Conservation (phyloP, 208 protist species). For the Acanthamoeba sp. region DNA sequence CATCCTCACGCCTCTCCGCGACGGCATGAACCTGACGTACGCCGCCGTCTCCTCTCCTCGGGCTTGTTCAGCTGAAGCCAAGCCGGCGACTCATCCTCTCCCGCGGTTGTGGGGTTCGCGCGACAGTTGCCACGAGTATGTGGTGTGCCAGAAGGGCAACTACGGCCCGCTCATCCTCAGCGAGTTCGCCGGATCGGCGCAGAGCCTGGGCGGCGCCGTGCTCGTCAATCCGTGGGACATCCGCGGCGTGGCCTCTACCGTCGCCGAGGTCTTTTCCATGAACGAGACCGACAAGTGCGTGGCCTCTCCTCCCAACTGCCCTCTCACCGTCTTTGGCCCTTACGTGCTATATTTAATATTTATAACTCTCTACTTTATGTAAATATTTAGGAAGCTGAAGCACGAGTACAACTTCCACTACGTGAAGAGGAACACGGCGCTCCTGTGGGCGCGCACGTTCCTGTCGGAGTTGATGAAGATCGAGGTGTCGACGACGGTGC, state of each 20-base stretch:
- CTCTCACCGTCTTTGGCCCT: neutral
- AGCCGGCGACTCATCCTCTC: neutral
- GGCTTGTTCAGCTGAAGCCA: too few species aligned
- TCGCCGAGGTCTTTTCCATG: conserved; percentile 74
- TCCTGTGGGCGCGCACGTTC: conserved; percentile 69
- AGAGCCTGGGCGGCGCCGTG: conserved; percentile 77
- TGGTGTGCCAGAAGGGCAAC: conserved; percentile 84
- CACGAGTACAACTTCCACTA: conserved; percentile 72
- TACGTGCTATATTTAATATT: too few species aligned
- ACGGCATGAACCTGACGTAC: conserved; percentile 90
- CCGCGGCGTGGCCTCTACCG: conserved; percentile 77
- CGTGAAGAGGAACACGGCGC: conserved; percentile 62
- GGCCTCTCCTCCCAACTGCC: neutral
- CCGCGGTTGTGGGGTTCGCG: neutral
- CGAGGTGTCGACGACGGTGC: conserved; percentile 33
- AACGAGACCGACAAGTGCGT: conserved; percentile 71
- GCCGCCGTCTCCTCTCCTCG: neutral
- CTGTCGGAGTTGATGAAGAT: conserved; percentile 70
- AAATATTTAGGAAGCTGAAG: conserved; percentile 72
- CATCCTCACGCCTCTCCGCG: conserved; percentile 88
- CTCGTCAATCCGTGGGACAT: conserved; percentile 85
- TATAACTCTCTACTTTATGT: too few species aligned
- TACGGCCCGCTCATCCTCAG: conserved; percentile 85
- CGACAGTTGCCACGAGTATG: conserved; percentile 84
- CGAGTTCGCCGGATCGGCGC: conserved; percentile 88